These are phyloP conservation scores for Aureobasidium sp. DNA, from an alignment of 2,329 filamentous ascomycete species.

Conservation along the genomic window DNA sequence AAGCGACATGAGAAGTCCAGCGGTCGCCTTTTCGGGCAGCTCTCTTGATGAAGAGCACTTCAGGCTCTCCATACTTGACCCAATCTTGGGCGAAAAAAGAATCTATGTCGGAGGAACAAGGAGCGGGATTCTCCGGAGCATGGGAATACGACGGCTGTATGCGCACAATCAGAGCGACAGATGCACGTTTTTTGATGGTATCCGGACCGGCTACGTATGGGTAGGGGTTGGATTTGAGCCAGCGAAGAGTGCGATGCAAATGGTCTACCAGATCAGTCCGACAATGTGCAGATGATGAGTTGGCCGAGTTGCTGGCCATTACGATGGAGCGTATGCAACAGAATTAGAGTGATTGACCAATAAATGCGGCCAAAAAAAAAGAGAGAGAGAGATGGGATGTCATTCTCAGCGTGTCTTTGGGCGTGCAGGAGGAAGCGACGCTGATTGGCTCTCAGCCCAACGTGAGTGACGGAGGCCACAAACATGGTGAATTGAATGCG, in stretches of 20 bases:
- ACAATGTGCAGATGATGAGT: not conserved
- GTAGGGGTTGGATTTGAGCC: slow-evolving; percentile 41
- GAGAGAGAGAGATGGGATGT: too few species aligned
- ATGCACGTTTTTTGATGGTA: slow-evolving; percentile 52
- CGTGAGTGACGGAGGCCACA: not conserved
- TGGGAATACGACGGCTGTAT: slow-evolving; percentile 52
- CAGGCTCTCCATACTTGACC: slow-evolving; percentile 59
- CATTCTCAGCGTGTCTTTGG: too few species aligned
- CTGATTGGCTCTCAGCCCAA: slow-evolving; percentile 2
- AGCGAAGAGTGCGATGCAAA: slow-evolving; percentile 36
- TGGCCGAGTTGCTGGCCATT: not conserved
- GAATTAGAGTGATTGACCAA: not conserved
- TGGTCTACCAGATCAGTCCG: slow-evolving; percentile 30
- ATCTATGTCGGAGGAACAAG: slow-evolving; percentile 35
- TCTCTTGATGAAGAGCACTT: slow-evolving; percentile 65
- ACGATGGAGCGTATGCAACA: not conserved
- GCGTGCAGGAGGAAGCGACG: not conserved
- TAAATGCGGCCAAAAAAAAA: too few species aligned
- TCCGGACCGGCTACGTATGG: slow-evolving; percentile 44
- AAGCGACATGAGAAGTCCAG: slow-evolving; percentile 63
- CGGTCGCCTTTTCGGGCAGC: slow-evolving; percentile 58
- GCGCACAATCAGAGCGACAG: slow-evolving; percentile 58
- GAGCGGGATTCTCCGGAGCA: slow-evolving; percentile 35
- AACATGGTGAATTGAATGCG: not conserved
- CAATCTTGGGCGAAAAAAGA: slow-evolving; percentile 58